A percentile compares a stretch with the other conserved stretches of the same genome.
These are phyloP conservation scores for Corymbia citriodora DNA, from an alignment of 441 rosid species.

Conservation along the genomic window DNA sequence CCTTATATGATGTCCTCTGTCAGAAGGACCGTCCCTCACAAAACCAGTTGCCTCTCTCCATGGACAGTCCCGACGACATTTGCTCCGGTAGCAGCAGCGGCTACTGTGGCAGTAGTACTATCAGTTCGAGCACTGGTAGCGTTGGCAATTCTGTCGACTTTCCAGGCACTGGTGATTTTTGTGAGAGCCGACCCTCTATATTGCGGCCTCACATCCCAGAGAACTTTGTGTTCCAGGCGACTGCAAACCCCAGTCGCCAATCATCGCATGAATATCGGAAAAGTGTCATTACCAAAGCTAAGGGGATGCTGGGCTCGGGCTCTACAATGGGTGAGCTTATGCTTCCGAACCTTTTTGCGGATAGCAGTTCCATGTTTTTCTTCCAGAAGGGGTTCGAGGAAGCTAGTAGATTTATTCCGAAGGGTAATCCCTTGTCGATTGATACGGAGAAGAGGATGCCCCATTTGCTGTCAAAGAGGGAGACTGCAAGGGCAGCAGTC, in stretches of 20 bases:
- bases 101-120: neutral
- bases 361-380: neutral
- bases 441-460: neutral
- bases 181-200: neutral
- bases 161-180: neutral
- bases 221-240: neutral
- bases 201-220: neutral
- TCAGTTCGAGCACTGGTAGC: neutral
- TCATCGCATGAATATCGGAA: neutral
- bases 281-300: neutral
- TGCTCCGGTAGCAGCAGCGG: neutral
- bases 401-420: neutral
- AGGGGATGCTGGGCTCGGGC: neutral
- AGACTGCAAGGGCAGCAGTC: neutral
- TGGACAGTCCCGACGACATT: neutral
- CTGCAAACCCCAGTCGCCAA: neutral
- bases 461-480: neutral
- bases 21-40: neutral
- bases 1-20: neutral
- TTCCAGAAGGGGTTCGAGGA: conserved; percentile 4
- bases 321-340: neutral
- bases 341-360: neutral
- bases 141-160: neutral
- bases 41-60: neutral
- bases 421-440: neutral